Evolutionary conservation across 73 alveolate genomes (phyloP), one percentile per base, ranked within the genome.

Genomic region (Tetrahymena borealis): DNA sequence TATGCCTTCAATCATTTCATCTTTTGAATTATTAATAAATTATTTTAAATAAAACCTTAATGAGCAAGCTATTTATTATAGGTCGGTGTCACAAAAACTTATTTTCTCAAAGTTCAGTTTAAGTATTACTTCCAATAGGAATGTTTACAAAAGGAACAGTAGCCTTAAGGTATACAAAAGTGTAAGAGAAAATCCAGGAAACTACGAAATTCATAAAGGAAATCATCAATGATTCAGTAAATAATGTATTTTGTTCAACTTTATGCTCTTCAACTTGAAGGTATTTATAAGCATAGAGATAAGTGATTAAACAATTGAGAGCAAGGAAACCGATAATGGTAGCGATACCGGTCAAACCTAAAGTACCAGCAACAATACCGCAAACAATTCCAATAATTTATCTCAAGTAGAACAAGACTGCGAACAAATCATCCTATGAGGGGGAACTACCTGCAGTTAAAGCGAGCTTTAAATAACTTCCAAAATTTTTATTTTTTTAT

Each of bases 171-270:
- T 60, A 60, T 24, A 60, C 28, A 60, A 24, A 24, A 60, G 85
- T 60, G 85, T 60, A 60, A 60, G 85, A 60, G 85, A 60, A 60
- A 60, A 60, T 60, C 85, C 85, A 60, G n/a, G 85, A 60, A 60
- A 60, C 85, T 24, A 60, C 85, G 85, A 60, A 60, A n/a, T 60
- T 60, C 85, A 60, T 60, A 60, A 60, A 60, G 28, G 85, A 60
- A 60, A 60, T 60, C 85, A 60, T 60, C 28, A 60, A 60, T 60
- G 85, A 60, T n/a, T 60, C 85, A 60, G 85, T 60, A 60, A 60
- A 60, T 35, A 60, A 60, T 24, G 85, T 60, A n/a, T 60, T 60
- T 60, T 60, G 28, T 28, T 60, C 85, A 24, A 60, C 85, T 60
- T 60, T 60, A 18, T 60, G 85, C 37, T 60, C 85, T 60, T 20